These are phyloP conservation scores for Auricularia sp. DNA, from an alignment of 768 basidiomycete species.

Conservation along the genomic window DNA sequence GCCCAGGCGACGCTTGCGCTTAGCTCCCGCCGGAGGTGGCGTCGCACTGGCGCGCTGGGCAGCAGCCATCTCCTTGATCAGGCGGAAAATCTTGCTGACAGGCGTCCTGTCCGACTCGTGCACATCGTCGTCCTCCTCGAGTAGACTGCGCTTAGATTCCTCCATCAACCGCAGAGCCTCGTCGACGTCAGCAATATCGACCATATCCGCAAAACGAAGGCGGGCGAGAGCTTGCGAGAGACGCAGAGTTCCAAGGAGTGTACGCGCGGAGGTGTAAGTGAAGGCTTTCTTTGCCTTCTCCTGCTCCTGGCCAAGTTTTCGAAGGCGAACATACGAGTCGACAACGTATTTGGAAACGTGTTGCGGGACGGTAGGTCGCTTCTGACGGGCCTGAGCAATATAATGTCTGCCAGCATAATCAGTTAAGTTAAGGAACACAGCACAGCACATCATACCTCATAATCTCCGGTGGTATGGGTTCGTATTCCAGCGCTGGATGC, in stretches of 20 bases:
- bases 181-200: conserved; percentile 83
- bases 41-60: conserved; percentile 22
- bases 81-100: conserved; percentile 76
- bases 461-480: conserved; percentile 73
- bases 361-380: conserved; percentile 82
- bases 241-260: conserved; percentile 87
- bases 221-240: conserved; percentile 92
- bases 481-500: conserved; percentile 78
- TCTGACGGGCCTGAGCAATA: conserved; percentile 82
- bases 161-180: conserved; percentile 97
- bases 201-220: conserved; percentile 71
- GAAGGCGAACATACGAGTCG: conserved; percentile 89
- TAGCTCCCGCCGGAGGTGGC: conserved; percentile 26
- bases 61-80: conserved; percentile 78
- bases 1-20: conserved; percentile 43
- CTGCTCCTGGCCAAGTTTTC: conserved; percentile 87
- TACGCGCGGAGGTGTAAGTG: conserved; percentile 92
- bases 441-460: conserved; percentile 56
- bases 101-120: conserved; percentile 67
- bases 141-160: conserved; percentile 84
- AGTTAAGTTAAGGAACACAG: conserved; percentile 5
- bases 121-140: conserved; percentile 67
- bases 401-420: conserved; percentile 56
- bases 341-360: conserved; percentile 89
- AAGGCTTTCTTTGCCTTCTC: conserved; percentile 81